Percentiles rank a stretch among this genome's conserved stretches.
phyloP scores from a whole-genome alignment of 2,329 filamentous ascomycete species.

The Colletotrichum sp. region DNA sequence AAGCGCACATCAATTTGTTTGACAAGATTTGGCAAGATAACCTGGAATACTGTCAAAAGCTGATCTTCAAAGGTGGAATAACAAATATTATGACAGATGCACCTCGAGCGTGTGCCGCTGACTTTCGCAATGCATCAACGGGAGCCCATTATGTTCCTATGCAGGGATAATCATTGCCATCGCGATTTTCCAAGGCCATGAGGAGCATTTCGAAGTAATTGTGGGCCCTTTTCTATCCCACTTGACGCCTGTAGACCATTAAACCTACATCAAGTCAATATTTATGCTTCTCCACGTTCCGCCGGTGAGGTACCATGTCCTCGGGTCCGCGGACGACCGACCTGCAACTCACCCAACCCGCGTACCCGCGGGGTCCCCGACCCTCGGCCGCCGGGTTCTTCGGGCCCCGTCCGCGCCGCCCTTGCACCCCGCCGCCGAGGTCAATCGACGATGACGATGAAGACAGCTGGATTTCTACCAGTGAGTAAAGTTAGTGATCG shows the following conservation, averaged over 20 bases:
- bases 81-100: too few relatives aligned
- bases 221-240: neutral
- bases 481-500: neutral
- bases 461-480: neutral
- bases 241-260: fast-evolving
- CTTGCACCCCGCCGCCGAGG: neutral
- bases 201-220: fast-evolving
- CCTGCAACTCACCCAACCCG: neutral
- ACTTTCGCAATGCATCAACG: too few relatives aligned
- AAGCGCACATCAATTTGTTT: too few relatives aligned
- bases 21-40: too few relatives aligned
- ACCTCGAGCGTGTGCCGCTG: too few relatives aligned
- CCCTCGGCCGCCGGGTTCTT: neutral
- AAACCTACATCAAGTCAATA: fast-evolving
- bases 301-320: neutral
- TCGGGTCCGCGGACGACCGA: neutral
- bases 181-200: neutral
- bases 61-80: too few relatives aligned
- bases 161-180: neutral
- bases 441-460: neutral
- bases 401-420: neutral
- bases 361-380: neutral
- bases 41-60: too few relatives aligned
- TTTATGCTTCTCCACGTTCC: neutral
- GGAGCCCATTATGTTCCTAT: too few relatives aligned